These are phyloP conservation scores for Lentinus brumalis DNA, from an alignment of 768 basidiomycete genomes.

Conservation along the genomic window DNA sequence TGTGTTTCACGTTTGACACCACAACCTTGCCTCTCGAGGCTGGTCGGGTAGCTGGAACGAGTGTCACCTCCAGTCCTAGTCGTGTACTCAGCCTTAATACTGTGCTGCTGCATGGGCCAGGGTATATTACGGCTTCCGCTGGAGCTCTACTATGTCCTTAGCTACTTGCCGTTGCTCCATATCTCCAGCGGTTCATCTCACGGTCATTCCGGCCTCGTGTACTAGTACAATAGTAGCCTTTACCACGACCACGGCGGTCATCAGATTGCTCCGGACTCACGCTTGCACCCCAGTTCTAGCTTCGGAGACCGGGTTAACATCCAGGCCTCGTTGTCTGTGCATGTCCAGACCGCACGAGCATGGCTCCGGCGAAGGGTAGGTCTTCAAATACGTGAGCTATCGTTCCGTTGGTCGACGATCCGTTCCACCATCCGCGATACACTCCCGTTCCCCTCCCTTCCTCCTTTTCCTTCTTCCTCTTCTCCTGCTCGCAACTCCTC, in stretches of 20 bases:
- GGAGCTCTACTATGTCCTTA: too few relatives aligned
- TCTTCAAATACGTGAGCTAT: conserved; percentile 12
- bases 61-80: too few relatives aligned
- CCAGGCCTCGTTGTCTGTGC: conserved; percentile 21
- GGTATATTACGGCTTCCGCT: too few relatives aligned
- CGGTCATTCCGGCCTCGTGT: too few relatives aligned
- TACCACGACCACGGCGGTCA: not conserved
- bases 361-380: conserved; percentile 7
- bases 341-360: conserved; percentile 11
- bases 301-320: conserved; percentile 14
- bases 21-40: too few relatives aligned
- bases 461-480: not conserved
- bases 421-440: conserved; percentile 20
- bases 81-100: too few relatives aligned
- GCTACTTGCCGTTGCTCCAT: too few relatives aligned
- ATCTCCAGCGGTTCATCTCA: too few relatives aligned
- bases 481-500: not conserved
- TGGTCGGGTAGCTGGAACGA: too few relatives aligned
- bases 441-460: not conserved
- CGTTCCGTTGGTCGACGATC: conserved; percentile 12
- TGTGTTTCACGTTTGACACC: too few relatives aligned
- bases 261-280: conserved; percentile 1
- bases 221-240: not conserved
- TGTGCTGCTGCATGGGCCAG: too few relatives aligned
- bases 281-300: not conserved